phyloP scores from a whole-genome alignment of 306 rosid genomes.

The Cicer arietinum region DNA sequence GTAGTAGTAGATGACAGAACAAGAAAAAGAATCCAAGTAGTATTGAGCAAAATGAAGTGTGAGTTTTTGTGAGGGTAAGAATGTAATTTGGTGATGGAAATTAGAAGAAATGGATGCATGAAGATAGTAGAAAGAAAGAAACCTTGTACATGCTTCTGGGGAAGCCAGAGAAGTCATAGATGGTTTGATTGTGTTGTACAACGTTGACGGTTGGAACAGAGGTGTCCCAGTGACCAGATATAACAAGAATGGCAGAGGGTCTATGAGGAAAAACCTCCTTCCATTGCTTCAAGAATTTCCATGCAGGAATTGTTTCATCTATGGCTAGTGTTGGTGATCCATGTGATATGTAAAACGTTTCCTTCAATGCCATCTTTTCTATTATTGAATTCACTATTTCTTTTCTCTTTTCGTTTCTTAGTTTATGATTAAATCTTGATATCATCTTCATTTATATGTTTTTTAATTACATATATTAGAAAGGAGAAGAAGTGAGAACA shows the following conservation, averaged over 20 bases:
- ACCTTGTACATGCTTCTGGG: slow-evolving; percentile 27
- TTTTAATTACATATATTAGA: neutral
- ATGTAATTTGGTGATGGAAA: no score
- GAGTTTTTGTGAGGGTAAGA: no score
- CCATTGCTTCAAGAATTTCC: slow-evolving; percentile 19
- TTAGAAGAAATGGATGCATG: neutral
- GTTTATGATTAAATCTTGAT: slow-evolving; percentile 8
- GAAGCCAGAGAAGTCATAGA: slow-evolving; percentile 13
- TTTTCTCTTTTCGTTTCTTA: neutral
- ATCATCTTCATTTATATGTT: slow-evolving; percentile 14
- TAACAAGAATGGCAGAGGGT: slow-evolving; percentile 23
- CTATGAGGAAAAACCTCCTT: neutral
- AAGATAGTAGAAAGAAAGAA: neutral
- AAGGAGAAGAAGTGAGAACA: neutral
- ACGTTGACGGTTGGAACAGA: slow-evolving; percentile 14
- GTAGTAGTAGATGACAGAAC: no score
- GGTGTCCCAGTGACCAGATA: slow-evolving; percentile 29
- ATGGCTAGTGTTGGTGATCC: slow-evolving; percentile 28
- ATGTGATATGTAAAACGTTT: slow-evolving; percentile 31
- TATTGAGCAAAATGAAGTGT: no score
- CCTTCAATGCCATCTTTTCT: slow-evolving; percentile 23
- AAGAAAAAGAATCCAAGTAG: no score
- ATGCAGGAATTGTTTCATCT: slow-evolving; percentile 28
- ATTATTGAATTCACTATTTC: neutral
- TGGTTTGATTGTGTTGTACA: slow-evolving; percentile 9